phyloP scores from a whole-genome alignment of 164 flowering plant species.

The Pachysandra terminalis region DNA sequence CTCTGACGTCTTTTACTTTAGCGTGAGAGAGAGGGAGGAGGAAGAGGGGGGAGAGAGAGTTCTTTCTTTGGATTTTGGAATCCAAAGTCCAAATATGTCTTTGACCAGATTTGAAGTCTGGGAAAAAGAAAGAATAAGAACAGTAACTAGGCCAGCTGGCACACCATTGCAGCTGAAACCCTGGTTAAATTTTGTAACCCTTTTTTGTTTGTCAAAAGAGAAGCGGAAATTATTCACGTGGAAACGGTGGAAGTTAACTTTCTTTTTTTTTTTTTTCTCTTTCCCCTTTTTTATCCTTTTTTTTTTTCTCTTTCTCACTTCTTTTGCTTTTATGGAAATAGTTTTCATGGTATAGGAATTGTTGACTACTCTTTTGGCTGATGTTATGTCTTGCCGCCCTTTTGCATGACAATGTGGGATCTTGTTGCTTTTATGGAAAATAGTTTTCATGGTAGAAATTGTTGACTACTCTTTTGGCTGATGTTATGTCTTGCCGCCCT shows the following conservation, averaged over 20 bases:
- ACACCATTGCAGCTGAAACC: too few species aligned
- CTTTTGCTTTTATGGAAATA: background rate
- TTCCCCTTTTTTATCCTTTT: too few species aligned
- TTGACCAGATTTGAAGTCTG: too few species aligned
- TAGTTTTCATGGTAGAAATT: background rate
- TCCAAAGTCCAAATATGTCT: conserved; percentile 1
- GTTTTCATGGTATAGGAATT: background rate
- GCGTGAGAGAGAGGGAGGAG: too few species aligned
- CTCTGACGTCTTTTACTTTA: too few species aligned
- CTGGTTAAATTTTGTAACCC: background rate
- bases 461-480: background rate
- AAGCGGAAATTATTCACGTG: background rate
- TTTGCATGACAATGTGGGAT: conserved; percentile 29
- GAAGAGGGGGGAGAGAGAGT: background rate
- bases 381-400: conserved; percentile 5
- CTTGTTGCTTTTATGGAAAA: too few species aligned
- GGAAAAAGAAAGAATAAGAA: too few species aligned
- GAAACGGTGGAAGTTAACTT: background rate
- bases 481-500: conserved; percentile 5
- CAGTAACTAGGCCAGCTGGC: too few species aligned
- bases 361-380: background rate
- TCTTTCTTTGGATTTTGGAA: conserved; percentile 8
- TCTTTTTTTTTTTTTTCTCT: too few species aligned
- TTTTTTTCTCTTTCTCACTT: background rate
- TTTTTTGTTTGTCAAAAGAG: background rate